Base-by-base conservation (phyloP, 2,329 filamentous ascomycete genomes). In the Graphium sp. region DNA sequence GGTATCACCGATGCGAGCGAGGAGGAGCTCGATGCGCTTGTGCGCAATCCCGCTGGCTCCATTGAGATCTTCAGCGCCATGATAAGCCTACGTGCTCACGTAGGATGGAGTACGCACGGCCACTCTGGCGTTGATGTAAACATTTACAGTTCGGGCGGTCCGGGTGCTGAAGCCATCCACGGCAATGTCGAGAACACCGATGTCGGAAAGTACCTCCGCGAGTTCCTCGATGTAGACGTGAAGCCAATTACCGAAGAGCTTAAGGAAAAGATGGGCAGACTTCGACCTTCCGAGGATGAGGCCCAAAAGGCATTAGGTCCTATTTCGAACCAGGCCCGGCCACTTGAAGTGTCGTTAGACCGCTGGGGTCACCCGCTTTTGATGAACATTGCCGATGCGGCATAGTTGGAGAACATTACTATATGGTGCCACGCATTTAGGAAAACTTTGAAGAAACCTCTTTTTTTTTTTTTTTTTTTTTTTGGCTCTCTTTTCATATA, bases 101-200 rank as follows among this genome's bases (percentile, higher is more conserved):
- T 93, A 24, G 91, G 89, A 10, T 98, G 89, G 89, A 76, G 70
- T 37, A 93, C 85, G 0, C 87, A 94, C 48, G 89, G 89, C 17
- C 89, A 98, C 55, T 79, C 76, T 13, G 89, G 77, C 29, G 84
- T 89, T 6, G 89, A 98, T 47, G 89, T 98, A 27, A 98, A 98
- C 50, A 82, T 98, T 39, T 98, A 95, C 55, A 77, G 80, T 29
- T 85, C 79, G 0, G 62, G 63, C 25, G 74, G 80, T 4, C 62
- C 68, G 0, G 62, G 67, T 21, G 68, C 74, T 1, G 62, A 67
- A 24, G 59, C 64, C 10, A 60, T 93, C 6, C 57, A 69, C 4
- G 87, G 87, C 6, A 95, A 95, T 48, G 75, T 91, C 31, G 89
- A 98, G 58, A 98, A 98, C 47, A 95, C 76, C 1, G 84, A 95